Conservation (phyloP, 2,329 filamentous ascomycete species). For the Claviceps sp. region DNA sequence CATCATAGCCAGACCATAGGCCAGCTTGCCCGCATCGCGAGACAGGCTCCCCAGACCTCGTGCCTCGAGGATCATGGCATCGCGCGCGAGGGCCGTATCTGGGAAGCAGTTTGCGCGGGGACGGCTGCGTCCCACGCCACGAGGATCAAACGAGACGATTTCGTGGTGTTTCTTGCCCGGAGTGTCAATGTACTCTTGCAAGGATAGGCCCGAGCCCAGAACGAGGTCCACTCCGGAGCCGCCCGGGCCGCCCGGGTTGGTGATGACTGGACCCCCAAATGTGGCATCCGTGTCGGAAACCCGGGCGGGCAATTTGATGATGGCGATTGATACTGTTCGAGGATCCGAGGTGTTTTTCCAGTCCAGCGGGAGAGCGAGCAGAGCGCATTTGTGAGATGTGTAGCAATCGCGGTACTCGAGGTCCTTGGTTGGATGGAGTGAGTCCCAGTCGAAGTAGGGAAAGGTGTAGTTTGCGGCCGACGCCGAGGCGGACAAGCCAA, state of each 20-base stretch:
- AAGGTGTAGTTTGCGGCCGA: background rate
- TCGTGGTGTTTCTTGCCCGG: conserved; percentile 23
- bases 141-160: conserved; percentile 30
- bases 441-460: conserved; percentile 22
- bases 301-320: conserved; percentile 26
- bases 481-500: background rate
- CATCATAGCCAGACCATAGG: conserved; percentile 14
- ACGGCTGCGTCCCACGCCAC: conserved; percentile 24
- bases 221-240: conserved; percentile 23
- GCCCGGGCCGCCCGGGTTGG: conserved; percentile 33
- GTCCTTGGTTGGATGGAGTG: conserved; percentile 19
- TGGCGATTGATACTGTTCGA: conserved; percentile 24
- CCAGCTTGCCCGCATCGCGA: conserved; percentile 9
- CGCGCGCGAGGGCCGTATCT: conserved; percentile 15
- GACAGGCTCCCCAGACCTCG: conserved; percentile 17
- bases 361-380: conserved; percentile 29
- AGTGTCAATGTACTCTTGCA: conserved; percentile 17
- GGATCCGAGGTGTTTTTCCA: conserved; percentile 21
- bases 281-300: conserved; percentile 23
- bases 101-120: conserved; percentile 27
- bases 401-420: conserved; percentile 29
- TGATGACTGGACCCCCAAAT: conserved; percentile 29
- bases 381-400: conserved; percentile 24
- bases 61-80: conserved; percentile 17
- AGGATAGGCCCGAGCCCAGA: conserved; percentile 11